Evolutionary conservation across 148 eudicot genomes (phyloP), one percentile per base, ranked within the genome.

Genomic region (Silene latifolia): DNA sequence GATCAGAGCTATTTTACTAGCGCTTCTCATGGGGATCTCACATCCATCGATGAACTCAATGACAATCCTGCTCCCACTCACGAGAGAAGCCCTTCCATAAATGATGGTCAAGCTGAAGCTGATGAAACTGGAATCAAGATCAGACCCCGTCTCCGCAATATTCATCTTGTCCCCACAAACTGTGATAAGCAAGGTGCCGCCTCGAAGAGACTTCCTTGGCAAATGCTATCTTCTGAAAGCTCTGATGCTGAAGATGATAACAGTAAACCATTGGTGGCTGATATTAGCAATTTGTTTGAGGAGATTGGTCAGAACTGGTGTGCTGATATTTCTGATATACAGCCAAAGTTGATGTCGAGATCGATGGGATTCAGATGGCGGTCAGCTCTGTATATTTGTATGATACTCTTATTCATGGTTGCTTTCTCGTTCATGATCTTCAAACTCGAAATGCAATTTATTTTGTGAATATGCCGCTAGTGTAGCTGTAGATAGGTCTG

Each of bases 161-260:
- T 72, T 75, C 81, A 46, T 48, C 75, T 74, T 0, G 35, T 35
- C 24, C 42, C 76, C 7, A 65, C 59, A 17, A 78, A 67, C 69
- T 5, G 35, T 7, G 75, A 23, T 32, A 27, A 46, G 7, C 97
- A 92, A 48, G 97, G 95, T 72, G 79, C 77, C 69, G 93, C 97
- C 51, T 79, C 76, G 5, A 87, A 87, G 86, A 90, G 95, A 85
- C 72, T 88, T 18, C 91, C 88, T n/a, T 79, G 90, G 77, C 87
- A 85, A 74, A 83, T 19, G 76, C 51, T 69, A 32, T 61, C 67
- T 14, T 66, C 72, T 62, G 46, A 56, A 27, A 19, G 32, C 51
- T 7, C 7, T 14, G 5, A 59, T 1, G 6, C 69, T 11, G 72
- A 80, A 24, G 76, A 35, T 25, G 74, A 63, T 4, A 39, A 18